Conservation (phyloP, 208 protist species). For the Crithidia acanthocephali region DNA sequence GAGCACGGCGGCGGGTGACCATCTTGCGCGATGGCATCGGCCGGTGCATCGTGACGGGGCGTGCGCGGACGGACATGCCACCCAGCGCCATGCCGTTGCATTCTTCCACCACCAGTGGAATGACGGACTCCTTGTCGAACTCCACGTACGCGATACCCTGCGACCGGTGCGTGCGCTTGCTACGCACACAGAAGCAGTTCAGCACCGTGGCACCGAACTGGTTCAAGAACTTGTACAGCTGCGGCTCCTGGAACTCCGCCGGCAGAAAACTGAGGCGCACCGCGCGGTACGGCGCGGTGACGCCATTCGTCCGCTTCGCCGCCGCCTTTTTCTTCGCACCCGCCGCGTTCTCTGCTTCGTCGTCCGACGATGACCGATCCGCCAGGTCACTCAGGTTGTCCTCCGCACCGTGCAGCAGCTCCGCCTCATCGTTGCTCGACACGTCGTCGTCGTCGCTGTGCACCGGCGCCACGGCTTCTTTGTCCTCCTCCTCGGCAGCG, state of each 20-base stretch:
- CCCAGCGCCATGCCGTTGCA: constrained; percentile 89
- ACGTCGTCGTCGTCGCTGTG: constrained; percentile 30
- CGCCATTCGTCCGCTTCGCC: constrained; percentile 17
- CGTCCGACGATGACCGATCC: constrained; percentile 33
- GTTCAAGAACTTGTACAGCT: constrained; percentile 87
- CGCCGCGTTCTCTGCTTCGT: constrained; percentile 19
- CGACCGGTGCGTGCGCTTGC: constrained; percentile 82
- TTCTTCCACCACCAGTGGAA: constrained; percentile 80
- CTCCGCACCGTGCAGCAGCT: constrained; percentile 25
- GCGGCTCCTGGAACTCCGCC: constrained; percentile 84
- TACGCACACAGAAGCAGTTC: constrained; percentile 91
- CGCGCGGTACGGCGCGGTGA: constrained; percentile 51
- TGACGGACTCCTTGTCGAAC: constrained; percentile 74
- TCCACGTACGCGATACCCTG: constrained; percentile 89
- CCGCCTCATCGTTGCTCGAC: constrained; percentile 33
- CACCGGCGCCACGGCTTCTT: constrained; percentile 12
- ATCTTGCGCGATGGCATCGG: constrained; percentile 77
- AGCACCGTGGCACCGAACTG: constrained; percentile 86
- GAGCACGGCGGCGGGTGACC: constrained; percentile 50
- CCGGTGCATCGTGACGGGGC: constrained; percentile 63
- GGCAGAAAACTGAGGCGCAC: constrained; percentile 87
- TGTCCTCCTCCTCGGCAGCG: constrained; percentile 19
- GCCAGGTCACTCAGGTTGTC: constrained; percentile 41
- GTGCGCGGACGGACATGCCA: constrained; percentile 68
- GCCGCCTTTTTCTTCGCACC: constrained; percentile 4